These are phyloP conservation scores for Daldinia concentrica DNA, from an alignment of 495 filamentous ascomycete species.

Conservation along the genomic window DNA sequence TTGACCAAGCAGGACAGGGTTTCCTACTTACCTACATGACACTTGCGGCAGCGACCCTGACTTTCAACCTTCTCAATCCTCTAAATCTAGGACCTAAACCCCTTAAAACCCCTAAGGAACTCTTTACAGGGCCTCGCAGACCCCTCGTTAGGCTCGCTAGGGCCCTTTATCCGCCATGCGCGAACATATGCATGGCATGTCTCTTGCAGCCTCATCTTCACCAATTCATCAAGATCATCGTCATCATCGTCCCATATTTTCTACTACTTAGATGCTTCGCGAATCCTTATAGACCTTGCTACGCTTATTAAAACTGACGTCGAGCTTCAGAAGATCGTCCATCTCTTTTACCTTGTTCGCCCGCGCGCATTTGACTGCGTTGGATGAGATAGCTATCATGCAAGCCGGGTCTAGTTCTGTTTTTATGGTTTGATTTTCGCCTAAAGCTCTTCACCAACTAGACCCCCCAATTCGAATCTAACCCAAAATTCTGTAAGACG, in stretches of 20 bases:
- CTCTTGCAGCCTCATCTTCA: slow-evolving; percentile 44
- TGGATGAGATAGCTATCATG: slow-evolving; percentile 30
- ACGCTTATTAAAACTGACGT: slow-evolving; percentile 10
- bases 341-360: slow-evolving; percentile 25
- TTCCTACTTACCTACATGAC: slow-evolving; percentile 16
- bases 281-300: slow-evolving; percentile 7
- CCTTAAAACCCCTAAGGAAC: slow-evolving; percentile 13
- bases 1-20: slow-evolving; percentile 17
- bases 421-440: slow-evolving; percentile 32
- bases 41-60: slow-evolving; percentile 36
- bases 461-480: slow-evolving; percentile 32
- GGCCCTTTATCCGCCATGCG: slow-evolving; percentile 35
- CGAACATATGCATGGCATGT: slow-evolving; percentile 37
- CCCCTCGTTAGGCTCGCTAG: slow-evolving; percentile 19
- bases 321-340: slow-evolving; percentile 25
- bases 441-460: slow-evolving; percentile 36
- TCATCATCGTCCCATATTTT: slow-evolving; percentile 34
- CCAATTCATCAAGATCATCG: slow-evolving; percentile 32
- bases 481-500: slow-evolving; percentile 30
- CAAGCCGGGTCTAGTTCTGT: slow-evolving; percentile 20
- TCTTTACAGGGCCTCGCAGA: background rate
- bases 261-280: slow-evolving; percentile 25
- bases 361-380: slow-evolving; percentile 28
- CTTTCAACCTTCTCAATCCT: slow-evolving; percentile 17
- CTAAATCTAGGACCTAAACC: slow-evolving; percentile 17